phyloP scores from a whole-genome alignment of 129 eudicot genomes.

The Pittosporum tobira region DNA sequence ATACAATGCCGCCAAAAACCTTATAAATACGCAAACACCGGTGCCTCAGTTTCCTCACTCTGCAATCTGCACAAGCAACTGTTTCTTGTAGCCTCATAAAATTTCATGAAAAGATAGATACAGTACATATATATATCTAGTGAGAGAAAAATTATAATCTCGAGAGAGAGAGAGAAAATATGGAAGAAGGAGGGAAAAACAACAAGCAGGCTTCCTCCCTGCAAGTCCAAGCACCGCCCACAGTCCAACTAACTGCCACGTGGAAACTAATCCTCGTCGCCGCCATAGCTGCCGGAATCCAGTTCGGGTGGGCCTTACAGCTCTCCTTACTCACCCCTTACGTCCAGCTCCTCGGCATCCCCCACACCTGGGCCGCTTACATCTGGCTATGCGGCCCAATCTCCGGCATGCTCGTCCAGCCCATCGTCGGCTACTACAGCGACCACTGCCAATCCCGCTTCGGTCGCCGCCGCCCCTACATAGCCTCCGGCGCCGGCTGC shows the following conservation, averaged over 20 bases:
- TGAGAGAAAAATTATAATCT: background rate
- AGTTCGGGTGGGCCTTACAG: slow-evolving; percentile 95
- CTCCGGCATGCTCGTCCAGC: slow-evolving; percentile 88
- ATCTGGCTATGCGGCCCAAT: slow-evolving; percentile 96
- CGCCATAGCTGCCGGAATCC: slow-evolving; percentile 84
- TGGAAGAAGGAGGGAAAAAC: slow-evolving; percentile 4
- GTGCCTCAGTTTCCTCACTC: background rate
- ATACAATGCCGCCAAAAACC: slow-evolving; percentile 35
- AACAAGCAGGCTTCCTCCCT: slow-evolving; percentile 15
- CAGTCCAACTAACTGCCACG: slow-evolving; percentile 24
- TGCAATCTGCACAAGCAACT: too few relatives aligned
- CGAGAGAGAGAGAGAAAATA: slow-evolving; percentile 9
- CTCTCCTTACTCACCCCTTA: slow-evolving; percentile 84
- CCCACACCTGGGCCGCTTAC: slow-evolving; percentile 64
- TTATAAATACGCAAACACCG: slow-evolving; percentile 23
- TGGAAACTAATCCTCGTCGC: slow-evolving; percentile 51
- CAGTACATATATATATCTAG: background rate
- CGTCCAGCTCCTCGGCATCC: slow-evolving; percentile 76
- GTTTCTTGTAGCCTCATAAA: background rate
- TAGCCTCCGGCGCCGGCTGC: slow-evolving; percentile 54
- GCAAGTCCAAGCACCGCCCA: slow-evolving; percentile 1
- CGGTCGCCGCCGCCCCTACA: slow-evolving; percentile 89
- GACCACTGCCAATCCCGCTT: slow-evolving; percentile 62
- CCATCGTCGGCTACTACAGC: slow-evolving; percentile 73
- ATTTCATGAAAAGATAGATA: background rate